Percentiles rank a stretch among this genome's conserved stretches.
Conservation (phyloP, 2,329 filamentous ascomycete species). For the Fusarium succisae region DNA sequence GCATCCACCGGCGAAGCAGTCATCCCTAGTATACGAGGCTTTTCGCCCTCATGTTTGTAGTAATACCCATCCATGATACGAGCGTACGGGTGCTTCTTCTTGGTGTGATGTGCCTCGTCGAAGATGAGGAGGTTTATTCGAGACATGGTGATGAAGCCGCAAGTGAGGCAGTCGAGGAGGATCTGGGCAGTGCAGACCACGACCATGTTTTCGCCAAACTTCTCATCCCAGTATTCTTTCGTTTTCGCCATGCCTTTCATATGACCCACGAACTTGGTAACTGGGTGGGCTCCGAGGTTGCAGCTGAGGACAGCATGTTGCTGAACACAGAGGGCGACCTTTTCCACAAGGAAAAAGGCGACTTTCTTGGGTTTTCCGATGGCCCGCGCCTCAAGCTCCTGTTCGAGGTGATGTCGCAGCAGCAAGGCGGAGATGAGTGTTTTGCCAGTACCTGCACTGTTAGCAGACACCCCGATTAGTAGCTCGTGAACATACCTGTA, state of each 20-base stretch:
- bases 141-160: slow-evolving; percentile 81
- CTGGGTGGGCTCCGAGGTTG: slow-evolving; percentile 77
- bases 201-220: slow-evolving; percentile 74
- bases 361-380: slow-evolving; percentile 69
- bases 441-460: slow-evolving; percentile 80
- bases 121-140: slow-evolving; percentile 92
- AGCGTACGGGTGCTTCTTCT: slow-evolving; percentile 92
- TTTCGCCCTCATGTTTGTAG: slow-evolving; percentile 56
- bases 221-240: slow-evolving; percentile 60
- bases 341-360: slow-evolving; percentile 91
- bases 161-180: slow-evolving; percentile 78
- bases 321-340: slow-evolving; percentile 89
- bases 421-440: slow-evolving; percentile 94
- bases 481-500: slow-evolving; percentile 65
- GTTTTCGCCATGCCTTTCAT: slow-evolving; percentile 57
- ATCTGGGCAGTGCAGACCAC: slow-evolving; percentile 94
- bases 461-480: not conserved
- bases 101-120: slow-evolving; percentile 95
- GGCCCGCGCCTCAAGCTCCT: slow-evolving; percentile 77
- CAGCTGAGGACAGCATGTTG: slow-evolving; percentile 83
- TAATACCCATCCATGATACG: slow-evolving; percentile 92
- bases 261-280: slow-evolving; percentile 80
- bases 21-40: slow-evolving; percentile 92
- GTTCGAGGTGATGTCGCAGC: slow-evolving; percentile 77
- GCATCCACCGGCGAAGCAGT: slow-evolving; percentile 95